Percentiles rank a stretch among this genome's conserved stretches.
phyloP scores from a whole-genome alignment of 352 stramenopile species.

The Phytophthora palmivora region DNA sequence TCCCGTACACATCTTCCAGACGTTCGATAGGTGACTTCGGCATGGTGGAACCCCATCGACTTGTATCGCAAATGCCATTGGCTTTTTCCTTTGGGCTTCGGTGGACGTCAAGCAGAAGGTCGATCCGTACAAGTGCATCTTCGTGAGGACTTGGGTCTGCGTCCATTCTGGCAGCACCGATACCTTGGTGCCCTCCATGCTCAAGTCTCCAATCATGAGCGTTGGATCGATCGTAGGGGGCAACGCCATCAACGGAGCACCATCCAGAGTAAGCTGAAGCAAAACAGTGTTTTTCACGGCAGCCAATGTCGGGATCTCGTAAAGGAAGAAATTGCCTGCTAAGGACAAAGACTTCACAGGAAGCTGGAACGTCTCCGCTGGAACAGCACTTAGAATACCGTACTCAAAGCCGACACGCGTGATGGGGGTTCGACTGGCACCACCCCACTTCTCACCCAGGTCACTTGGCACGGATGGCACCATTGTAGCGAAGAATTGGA shows the following conservation, averaged over 20 bases:
- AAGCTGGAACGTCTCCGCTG: constrained; percentile 28
- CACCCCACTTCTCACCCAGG: constrained; percentile 28
- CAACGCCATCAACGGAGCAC: constrained; percentile 16
- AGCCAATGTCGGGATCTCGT: constrained; percentile 11
- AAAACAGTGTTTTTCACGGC: constrained; percentile 19
- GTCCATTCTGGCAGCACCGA: constrained; percentile 24
- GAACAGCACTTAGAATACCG: constrained; percentile 18
- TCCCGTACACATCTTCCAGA: constrained; percentile 19
- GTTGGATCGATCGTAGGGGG: constrained; percentile 21
- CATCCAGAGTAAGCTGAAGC: constrained; percentile 25
- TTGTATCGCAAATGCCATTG: constrained; percentile 26
- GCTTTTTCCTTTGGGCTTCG: constrained; percentile 9
- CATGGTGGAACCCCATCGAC: constrained; percentile 11
- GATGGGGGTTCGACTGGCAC: constrained; percentile 13
- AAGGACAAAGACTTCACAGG: constrained; percentile 26
- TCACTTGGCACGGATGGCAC: constrained; percentile 21
- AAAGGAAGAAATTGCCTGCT: constrained; percentile 29
- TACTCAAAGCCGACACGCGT: constrained; percentile 33
- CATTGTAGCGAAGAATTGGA: constrained; percentile 31
- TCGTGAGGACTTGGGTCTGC: constrained; percentile 17
- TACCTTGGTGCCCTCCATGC: constrained; percentile 27
- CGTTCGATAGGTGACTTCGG: constrained; percentile 23
- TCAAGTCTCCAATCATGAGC: constrained; percentile 34
- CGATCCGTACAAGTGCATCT: constrained; percentile 30
- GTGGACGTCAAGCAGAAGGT: constrained; percentile 24